Evolutionary conservation across 768 basidiomycete genomes (phyloP).

Genomic region (Russula sp.): DNA sequence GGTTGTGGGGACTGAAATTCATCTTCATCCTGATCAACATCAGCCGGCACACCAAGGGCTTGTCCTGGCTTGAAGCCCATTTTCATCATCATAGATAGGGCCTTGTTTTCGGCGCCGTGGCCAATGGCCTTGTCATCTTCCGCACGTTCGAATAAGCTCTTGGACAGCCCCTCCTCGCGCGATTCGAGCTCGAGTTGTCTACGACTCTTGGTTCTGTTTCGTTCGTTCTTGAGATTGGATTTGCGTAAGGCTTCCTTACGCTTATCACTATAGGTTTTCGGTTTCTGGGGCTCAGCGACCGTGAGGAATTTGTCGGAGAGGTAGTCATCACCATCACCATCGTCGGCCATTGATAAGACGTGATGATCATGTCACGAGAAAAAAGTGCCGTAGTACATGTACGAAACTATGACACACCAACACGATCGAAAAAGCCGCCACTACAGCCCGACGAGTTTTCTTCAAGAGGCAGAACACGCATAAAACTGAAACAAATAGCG

Average conservation of each 20-base stretch:
- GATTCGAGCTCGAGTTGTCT: conserved; percentile 69
- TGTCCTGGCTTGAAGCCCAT: conserved; percentile 90
- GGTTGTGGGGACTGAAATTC: conserved; percentile 8
- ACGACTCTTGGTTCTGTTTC: conserved; percentile 57
- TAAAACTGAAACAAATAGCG: conserved; percentile 20
- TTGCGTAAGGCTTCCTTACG: conserved; percentile 60
- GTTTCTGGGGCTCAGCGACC: conserved; percentile 31
- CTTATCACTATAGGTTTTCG: conserved; percentile 64
- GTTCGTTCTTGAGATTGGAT: conserved; percentile 58
- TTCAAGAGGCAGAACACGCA: conserved; percentile 18
- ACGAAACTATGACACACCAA: conserved; percentile 13
- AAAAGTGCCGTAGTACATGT: conserved; percentile 17
- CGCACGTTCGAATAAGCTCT: conserved; percentile 74
- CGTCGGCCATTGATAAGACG: conserved; percentile 46
- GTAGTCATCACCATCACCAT: conserved; percentile 80
- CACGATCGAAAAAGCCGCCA: conserved; percentile 12
- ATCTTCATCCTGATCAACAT: conserved; percentile 11
- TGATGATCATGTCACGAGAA: conserved; percentile 16
- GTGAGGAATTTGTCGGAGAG: conserved; percentile 82
- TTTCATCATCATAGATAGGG: conserved; percentile 86
- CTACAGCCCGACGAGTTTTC: conserved; percentile 19
- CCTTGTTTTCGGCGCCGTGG: conserved; percentile 57
- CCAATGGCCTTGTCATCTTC: conserved; percentile 53
- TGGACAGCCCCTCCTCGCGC: conserved; percentile 70
- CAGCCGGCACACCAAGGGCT: conserved; percentile 51